Base-by-base conservation (phyloP, 257 asterid genomes). In the Nicotiana tabacum region DNA sequence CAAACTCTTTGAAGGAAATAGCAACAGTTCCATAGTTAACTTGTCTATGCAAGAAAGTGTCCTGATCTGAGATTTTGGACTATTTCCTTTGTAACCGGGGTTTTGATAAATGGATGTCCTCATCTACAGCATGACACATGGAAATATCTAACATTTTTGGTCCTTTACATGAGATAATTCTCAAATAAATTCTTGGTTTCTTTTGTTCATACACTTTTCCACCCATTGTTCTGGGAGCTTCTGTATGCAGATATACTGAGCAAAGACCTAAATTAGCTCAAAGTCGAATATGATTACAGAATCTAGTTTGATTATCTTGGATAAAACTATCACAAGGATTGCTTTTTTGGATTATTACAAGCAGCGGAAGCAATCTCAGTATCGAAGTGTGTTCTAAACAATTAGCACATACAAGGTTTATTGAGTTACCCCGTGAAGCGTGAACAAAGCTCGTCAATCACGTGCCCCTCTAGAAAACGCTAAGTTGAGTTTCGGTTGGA, bases 401-500 rank as follows among this genome's bases (percentile, higher is more conserved):
- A 43, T 9, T 43, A 43, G 12, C 51, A 8, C 51, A 7, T 43
- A 43, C 0, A 3, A 0, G 11, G 3, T 8, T 43, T 43, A 11
- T 8, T 43, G 51, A 43, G 51, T 43, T 43, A 39, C 10, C 48
- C 10, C 48, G 48, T 7, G 48, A 39, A 39, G 10, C 48, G 1
- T 39, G 48, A 39, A 39, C 51, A 43, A 43, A 43, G 51, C 51
- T 43, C 3, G 11, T 43, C 51, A 8, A 43, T 43, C 51, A 7
- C 51, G 0, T 43, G 51, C 9, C 51, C 51, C 51, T 43, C 51
- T 43, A 8, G 11, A 43, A 43, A 43, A 43, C 51, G 51, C 11
- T 43, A 53, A 53, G 58, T 53, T 15, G 4, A 5, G 13, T 43
- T 3, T 32, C 51, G 66, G 84, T 11, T 87, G 86, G 89, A 82